Percentiles rank a stretch among this genome's conserved stretches.
Conservation (phyloP, 2,329 filamentous ascomycete species). For the Penicillium sp. region DNA sequence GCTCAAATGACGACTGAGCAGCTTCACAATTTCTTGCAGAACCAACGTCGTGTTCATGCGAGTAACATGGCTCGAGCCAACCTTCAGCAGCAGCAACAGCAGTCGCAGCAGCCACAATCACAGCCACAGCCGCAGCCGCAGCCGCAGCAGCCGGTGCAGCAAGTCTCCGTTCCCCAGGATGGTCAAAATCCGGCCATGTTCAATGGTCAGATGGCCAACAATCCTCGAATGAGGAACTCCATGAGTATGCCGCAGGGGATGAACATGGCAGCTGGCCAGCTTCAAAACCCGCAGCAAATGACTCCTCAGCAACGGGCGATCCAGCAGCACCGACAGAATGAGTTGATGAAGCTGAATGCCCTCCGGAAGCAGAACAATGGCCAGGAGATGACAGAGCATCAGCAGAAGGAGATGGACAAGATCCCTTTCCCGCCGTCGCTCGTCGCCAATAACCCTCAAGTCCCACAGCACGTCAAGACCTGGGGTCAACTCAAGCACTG, state of each 20-base stretch:
- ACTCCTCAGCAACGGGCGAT: slow-evolving; percentile 36
- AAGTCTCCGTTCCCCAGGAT: slow-evolving; percentile 33
- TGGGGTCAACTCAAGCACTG: slow-evolving; percentile 62
- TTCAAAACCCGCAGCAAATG: slow-evolving; percentile 33
- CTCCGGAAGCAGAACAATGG: slow-evolving; percentile 36
- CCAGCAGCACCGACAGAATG: slow-evolving; percentile 35
- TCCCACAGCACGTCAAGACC: slow-evolving; percentile 55
- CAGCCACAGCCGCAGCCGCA: slow-evolving; percentile 24
- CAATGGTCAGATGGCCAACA: slow-evolving; percentile 37
- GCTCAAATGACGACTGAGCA: slow-evolving; percentile 40
- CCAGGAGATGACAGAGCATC: slow-evolving; percentile 44
- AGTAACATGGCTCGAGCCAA: slow-evolving; percentile 38
- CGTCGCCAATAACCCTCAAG: slow-evolving; percentile 35
- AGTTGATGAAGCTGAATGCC: slow-evolving; percentile 35
- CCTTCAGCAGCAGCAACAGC: slow-evolving; percentile 30
- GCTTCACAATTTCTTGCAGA: slow-evolving; percentile 35
- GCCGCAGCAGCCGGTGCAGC: neutral
- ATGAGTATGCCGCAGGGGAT: slow-evolving; percentile 40
- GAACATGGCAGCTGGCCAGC: slow-evolving; percentile 25
- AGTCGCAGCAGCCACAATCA: slow-evolving; percentile 14
- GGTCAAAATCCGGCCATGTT: slow-evolving; percentile 36
- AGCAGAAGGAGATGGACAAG: slow-evolving; percentile 48
- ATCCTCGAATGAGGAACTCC: slow-evolving; percentile 38
- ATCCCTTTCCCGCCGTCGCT: slow-evolving; percentile 41
- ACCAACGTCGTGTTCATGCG: slow-evolving; percentile 35